A percentile compares a stretch with the other conserved stretches of the same genome.
These are phyloP conservation scores for Diddensiella transvaalensis DNA, from an alignment of 805 yeast genomes.

Conservation along the genomic window DNA sequence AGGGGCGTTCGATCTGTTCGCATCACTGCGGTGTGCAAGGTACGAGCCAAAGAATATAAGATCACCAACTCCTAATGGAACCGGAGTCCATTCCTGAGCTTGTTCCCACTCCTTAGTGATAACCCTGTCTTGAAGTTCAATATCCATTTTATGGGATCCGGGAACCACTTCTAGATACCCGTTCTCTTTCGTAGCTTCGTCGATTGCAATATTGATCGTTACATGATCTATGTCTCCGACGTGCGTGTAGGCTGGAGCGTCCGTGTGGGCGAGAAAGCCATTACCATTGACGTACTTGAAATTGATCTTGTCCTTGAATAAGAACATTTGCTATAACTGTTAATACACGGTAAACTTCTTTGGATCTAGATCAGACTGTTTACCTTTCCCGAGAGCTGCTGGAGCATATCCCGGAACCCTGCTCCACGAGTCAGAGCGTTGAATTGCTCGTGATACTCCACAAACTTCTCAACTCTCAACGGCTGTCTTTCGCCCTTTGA, in stretches of 20 bases:
- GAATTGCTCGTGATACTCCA: constrained; percentile 12
- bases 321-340: constrained; percentile 9
- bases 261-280: constrained; percentile 18
- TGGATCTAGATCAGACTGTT: no score
- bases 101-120: constrained; percentile 18
- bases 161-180: constrained; percentile 16
- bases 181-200: constrained; percentile 15
- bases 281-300: constrained; percentile 14
- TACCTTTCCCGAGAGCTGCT: constrained; percentile 13
- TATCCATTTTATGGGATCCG: constrained; percentile 14
- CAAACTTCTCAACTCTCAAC: constrained; percentile 14
- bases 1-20: constrained; percentile 8
- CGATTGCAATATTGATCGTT: constrained; percentile 16
- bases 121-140: constrained; percentile 4
- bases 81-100: constrained; percentile 16
- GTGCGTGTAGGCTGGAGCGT: constrained; percentile 20
- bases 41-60: constrained; percentile 16
- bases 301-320: constrained; percentile 20
- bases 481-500: constrained; percentile 16
- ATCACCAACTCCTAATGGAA: constrained; percentile 12
- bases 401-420: constrained; percentile 8
- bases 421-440: constrained; percentile 14
- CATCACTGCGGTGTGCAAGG: constrained; percentile 14
- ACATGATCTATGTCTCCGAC: constrained; percentile 15
- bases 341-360: no score